Percentiles rank a stretch among this genome's conserved stretches.
Evolutionary conservation across 75 land plant species (phyloP).

Genomic region (Picea glauca): DNA sequence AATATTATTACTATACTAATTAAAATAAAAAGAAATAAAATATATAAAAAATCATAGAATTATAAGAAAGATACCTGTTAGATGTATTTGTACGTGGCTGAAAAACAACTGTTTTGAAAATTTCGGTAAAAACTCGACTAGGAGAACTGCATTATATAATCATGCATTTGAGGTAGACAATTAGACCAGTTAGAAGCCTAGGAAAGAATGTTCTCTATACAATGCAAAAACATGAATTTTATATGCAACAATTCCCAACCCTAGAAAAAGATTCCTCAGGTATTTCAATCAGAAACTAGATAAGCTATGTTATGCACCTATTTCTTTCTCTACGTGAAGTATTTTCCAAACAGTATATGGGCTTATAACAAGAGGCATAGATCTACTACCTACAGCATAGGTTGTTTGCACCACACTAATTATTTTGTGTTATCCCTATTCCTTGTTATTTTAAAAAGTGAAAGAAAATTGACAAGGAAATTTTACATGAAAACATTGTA

Average conservation of each 20-base stretch:
- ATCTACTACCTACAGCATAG: background rate
- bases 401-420: background rate
- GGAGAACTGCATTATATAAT: slow-evolving; percentile 37
- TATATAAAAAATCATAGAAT: too few relatives aligned
- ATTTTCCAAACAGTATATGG: background rate
- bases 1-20: background rate
- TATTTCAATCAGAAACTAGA: too few relatives aligned
- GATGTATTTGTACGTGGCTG: slow-evolving; percentile 8
- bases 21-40: background rate
- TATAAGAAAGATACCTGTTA: background rate
- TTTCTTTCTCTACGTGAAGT: background rate
- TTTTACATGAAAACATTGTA: background rate
- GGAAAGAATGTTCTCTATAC: background rate
- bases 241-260: background rate
- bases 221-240: background rate
- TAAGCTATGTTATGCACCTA: background rate
- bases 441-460: background rate
- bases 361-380: background rate
- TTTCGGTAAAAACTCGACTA: slow-evolving; percentile 26
- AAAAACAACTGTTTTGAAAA: slow-evolving; percentile 32
- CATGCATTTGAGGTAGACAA: too few relatives aligned
- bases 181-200: background rate
- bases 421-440: background rate
- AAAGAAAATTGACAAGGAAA: background rate
- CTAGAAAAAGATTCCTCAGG: background rate